Conservation (phyloP, 345 rosid species). For the Eucalyptus pauciflora region DNA sequence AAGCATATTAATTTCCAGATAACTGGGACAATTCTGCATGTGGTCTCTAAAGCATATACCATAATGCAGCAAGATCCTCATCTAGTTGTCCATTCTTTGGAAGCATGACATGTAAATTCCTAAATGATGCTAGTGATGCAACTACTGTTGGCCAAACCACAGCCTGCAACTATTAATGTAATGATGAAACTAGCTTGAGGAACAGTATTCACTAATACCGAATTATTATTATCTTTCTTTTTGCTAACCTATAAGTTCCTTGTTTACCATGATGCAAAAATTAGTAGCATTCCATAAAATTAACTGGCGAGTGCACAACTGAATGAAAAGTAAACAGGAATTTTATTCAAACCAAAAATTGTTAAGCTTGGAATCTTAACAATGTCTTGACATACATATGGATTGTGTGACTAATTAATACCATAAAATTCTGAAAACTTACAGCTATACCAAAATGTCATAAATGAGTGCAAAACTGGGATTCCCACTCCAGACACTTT, state of each 20-base stretch:
- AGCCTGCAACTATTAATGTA: neutral
- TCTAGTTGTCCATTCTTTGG: neutral
- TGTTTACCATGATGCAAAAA: neutral
- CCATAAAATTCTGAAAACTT: neutral
- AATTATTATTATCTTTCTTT: neutral
- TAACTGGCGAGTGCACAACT: neutral
- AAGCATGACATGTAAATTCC: neutral
- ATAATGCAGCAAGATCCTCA: neutral
- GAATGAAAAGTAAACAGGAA: neutral
- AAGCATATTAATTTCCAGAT: neutral
- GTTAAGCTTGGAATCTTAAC: neutral
- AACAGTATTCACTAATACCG: neutral
- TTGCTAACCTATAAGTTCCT: neutral
- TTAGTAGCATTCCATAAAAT: neutral
- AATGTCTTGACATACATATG: neutral
- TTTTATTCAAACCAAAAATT: neutral
- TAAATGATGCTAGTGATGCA: neutral
- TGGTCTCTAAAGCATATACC: neutral
- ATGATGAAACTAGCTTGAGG: neutral
- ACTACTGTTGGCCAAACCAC: neutral
- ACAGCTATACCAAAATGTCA: neutral
- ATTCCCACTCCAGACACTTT: neutral
- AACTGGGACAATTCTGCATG: neutral
- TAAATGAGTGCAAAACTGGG: neutral
- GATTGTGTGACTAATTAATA: neutral